phyloP scores from a whole-genome alignment of 257 asterid genomes.

The Rauvolfia tetraphylla region DNA sequence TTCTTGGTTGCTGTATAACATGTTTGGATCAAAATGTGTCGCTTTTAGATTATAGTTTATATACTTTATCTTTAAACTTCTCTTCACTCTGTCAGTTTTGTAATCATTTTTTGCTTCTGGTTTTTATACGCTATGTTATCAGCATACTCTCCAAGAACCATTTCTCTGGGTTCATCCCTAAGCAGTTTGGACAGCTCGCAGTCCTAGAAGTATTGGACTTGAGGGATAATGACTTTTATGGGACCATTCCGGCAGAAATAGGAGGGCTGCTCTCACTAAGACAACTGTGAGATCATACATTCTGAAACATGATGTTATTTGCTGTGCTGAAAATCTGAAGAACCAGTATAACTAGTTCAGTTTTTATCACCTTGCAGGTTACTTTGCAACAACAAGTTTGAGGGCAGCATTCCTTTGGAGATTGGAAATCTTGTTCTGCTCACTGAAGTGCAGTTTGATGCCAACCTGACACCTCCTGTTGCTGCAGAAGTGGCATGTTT shows the following conservation, averaged over 20 bases:
- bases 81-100: neutral
- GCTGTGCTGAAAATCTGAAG: neutral
- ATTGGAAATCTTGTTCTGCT: slow-evolving; percentile 59
- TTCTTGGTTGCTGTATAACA: neutral
- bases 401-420: slow-evolving; percentile 67
- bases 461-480: slow-evolving; percentile 38
- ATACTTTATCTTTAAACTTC: neutral
- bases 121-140: neutral
- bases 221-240: slow-evolving; percentile 66
- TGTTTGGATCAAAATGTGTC: neutral
- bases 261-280: slow-evolving; percentile 55
- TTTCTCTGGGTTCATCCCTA: slow-evolving; percentile 66
- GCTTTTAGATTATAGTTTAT: neutral
- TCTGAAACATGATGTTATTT: neutral
- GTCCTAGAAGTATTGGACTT: slow-evolving; percentile 68
- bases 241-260: slow-evolving; percentile 70
- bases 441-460: slow-evolving; percentile 53
- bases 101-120: neutral
- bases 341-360: neutral
- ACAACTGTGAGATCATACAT: slow-evolving; percentile 50
- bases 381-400: slow-evolving; percentile 65
- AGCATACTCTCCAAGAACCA: slow-evolving; percentile 61
- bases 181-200: slow-evolving; percentile 53
- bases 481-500: slow-evolving; percentile 45
- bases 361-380: slow-evolving; percentile 39